Evolutionary conservation across 2,329 filamentous ascomycete genomes (phyloP).

Genomic region (Bipolaris gigantea): DNA sequence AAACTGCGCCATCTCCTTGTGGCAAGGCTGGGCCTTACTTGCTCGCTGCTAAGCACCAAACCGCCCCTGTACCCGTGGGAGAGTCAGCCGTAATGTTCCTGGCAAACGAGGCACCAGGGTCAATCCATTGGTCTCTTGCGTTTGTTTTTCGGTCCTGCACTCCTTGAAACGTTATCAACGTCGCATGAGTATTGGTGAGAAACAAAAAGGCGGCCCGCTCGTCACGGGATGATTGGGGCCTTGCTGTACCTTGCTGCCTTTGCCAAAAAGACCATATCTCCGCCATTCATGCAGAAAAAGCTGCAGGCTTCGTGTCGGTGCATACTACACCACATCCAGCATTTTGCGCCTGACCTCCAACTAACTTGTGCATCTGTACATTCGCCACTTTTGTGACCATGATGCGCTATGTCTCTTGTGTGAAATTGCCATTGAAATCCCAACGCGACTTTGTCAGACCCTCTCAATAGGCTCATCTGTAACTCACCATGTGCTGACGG

Average conservation of each 20-base stretch:
- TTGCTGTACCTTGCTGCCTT: slow-evolving; percentile 14
- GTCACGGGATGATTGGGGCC: slow-evolving; percentile 3
- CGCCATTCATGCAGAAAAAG: slow-evolving; percentile 14
- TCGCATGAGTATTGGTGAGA: slow-evolving; percentile 32
- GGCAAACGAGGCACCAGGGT: slow-evolving; percentile 26
- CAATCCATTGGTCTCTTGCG: slow-evolving; percentile 23
- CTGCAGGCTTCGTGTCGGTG: slow-evolving; percentile 2
- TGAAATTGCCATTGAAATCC: neutral
- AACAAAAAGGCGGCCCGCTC: slow-evolving; percentile 16
- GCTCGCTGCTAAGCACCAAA: neutral
- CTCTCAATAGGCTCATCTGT: neutral
- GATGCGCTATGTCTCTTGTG: neutral
- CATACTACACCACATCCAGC: slow-evolving; percentile 4
- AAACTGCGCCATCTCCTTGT: slow-evolving; percentile 26
- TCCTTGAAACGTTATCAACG: slow-evolving; percentile 34
- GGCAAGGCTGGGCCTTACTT: slow-evolving; percentile 10
- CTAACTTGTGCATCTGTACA: neutral
- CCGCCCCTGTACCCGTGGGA: slow-evolving; percentile 7
- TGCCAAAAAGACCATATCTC: slow-evolving; percentile 10
- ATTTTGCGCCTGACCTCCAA: neutral
- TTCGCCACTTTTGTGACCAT: neutral
- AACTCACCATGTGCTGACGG: neutral
- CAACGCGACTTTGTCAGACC: neutral
- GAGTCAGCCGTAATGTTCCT: slow-evolving; percentile 21
- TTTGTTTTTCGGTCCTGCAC: slow-evolving; percentile 24